Evolutionary conservation across 768 basidiomycete species (phyloP), one percentile per base, ranked within the genome.

Genomic region (Mrakia frigida): DNA sequence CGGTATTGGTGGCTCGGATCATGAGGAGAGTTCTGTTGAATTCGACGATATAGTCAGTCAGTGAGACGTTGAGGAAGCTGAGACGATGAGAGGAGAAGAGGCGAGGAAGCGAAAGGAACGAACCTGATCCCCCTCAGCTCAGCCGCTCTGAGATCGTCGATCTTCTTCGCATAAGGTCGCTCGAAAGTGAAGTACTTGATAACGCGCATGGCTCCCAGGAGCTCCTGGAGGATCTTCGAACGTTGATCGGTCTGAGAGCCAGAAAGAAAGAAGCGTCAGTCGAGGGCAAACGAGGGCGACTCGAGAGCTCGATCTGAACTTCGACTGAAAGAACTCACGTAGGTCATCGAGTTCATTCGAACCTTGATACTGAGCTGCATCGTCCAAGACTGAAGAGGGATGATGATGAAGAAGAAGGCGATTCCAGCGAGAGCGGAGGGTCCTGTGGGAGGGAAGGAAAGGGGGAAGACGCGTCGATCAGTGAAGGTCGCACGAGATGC

Each of bases 161-260:
- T 87, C 63, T 90, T 88, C 23, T 88, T 85, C 33, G 96, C 86
- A 83, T 93, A 95, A 0, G 94, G 92, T 13, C 74, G 28, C 72
- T 82, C 69, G 50, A 76, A 76, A 16, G 59, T 61, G 41, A 76
- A 71, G 70, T 76, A 72, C 83, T 97, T 97, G 86, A 97, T 91
- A 78, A 96, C 88, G 79, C 92, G 90, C 88, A 97, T 94, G 0
- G 92, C 92, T 21, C 90, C 89, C 0, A 97, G 84, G 1, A 98
- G 86, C 81, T 98, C 95, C 82, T 95, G 94, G 16, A 97, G 87
- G 6, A 94, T 84, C 81, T 93, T 94, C 21, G 91, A 91, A 14
- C 95, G 88, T 81, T 91, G 92, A 81, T 98, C 95, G 7, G 86
- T 97, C 37, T 63, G 37, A 3, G 65, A n/a, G 9, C 6, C 91